Base-by-base conservation (phyloP, 805 yeast genomes). In the Suhomyces prunicola region DNA sequence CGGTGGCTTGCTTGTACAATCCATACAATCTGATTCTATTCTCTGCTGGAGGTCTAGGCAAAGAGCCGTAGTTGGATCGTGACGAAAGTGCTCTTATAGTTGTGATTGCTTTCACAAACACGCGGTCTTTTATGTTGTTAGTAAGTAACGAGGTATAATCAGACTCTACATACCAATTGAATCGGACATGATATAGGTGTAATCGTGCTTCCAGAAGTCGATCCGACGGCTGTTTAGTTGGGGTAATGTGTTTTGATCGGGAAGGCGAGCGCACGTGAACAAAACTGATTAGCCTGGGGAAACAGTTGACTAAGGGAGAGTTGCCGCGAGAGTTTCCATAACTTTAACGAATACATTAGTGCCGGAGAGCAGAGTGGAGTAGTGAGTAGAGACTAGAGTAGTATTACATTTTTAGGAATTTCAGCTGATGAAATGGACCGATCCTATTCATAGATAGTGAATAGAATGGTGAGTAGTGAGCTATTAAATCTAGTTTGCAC, bases 1-100 rank as follows among this genome's bases (percentile, higher is more conserved):
- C 93, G 5, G 96, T 90, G 1, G 96, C 92, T 65, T 90, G 97
- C 62, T 90, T 90, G 70, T 89, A 90, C 48, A 90, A 76, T 0
- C 96, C 96, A 66, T 90, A 90, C 4, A 90, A 75, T 57, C 77
- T 78, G 53, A 86, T 83, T 33, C 96, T 68, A 54, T 76, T 81
- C 50, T 84, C 86, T 2, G 88, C 79, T 0, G 94, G 91, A 0
- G 96, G 96, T 26, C 92, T 77, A 0, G 92, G 90, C 27, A 88
- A 70, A 8, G 86, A 73, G 13, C 85, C 85, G 55, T 81, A 76
- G 44, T 83, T 82, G 19, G 86, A 76, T 50, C 86, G 75, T 5
- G 87, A 78, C 2, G 93, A 85, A 44, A 90, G 73, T 2, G 91
- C 81, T 56, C 87, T 77, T 50, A 90, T 87, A 4, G 94, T 88